Evolutionary conservation across 371 early-diverging fungal species (phyloP), one percentile per base, ranked within the genome.

Genomic region (Haplosporangium sp.): DNA sequence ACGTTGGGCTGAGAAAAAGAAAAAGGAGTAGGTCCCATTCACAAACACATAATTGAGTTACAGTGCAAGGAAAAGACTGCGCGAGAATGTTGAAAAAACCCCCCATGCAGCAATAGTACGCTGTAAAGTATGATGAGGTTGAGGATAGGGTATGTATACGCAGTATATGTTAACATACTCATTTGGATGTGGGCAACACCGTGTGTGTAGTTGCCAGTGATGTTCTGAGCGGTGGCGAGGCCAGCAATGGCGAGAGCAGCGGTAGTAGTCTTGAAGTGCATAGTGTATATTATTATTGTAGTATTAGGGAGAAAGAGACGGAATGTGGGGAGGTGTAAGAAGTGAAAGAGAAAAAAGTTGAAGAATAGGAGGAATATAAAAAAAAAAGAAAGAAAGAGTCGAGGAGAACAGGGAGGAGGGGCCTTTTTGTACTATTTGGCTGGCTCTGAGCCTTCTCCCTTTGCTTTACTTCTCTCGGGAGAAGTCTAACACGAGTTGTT

Each of bases 241-340:
- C 71, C 64, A 38, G 83, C 77, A 20, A 83, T 57, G 68, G 82
- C 77, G 44, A 84, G 70, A 56, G 72, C 56, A 40, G 84, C 42
- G 63, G 82, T 71, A 39, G 73, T 57, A 65, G 78, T 60, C 69
- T 84, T 84, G 83, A 84, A 76, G 38, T 69, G 73, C 84, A 85
- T 85, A 75, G 57, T 74, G 67, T 53, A 58, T 58, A 19, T 64
- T 52, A 69, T 47, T 50, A 20, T 57, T 37, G 57, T 5, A n/a
- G n/a, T 52, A 38, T 37, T 15, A 19, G 44, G 19, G 45, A 47
- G 61, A 38, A 50, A n/a, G 56, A 40, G 70, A 37, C 45, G 8
- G 44, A 40, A 20, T 39, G 42, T 11, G 27, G 52, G 38, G 66
- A 53, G 45, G 63, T 35, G 61, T 63, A 59, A 63, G 47, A 47